Evolutionary conservation across 129 eudicot genomes (phyloP), one percentile per base, ranked within the genome.

Genomic region (Helianthus tuberosus): DNA sequence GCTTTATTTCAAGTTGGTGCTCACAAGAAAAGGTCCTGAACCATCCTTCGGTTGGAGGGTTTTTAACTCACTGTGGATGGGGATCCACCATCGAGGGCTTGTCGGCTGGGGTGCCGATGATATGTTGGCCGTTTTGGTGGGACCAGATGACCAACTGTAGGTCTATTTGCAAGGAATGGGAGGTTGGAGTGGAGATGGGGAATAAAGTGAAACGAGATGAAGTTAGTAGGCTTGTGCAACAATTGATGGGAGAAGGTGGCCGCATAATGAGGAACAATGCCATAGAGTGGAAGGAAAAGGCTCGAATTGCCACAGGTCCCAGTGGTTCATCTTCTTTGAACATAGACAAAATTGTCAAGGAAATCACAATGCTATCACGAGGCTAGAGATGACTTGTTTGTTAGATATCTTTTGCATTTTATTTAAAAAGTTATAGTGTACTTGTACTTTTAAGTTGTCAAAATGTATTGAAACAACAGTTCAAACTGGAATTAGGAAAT

Each of bases 11-110:
- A 71, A 71, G 75, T 14, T 71, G 75, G 75, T 71, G 75, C 13
- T 55, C 75, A 54, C 75, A 55, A 4, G 75, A 71, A 39, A 20
- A 55, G 75, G 75, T 71, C 8, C 11, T 71, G 53, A 71, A 55
- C 75, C 66, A 71, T 15, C 41, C 25, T 71, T 71, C 75, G 5
- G 75, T 71, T 54, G 75, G 75, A 39, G 75, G 75, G 53, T 71
- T 71, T 54, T 36, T 71, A 43, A 71, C 75, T 7, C 75, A 71
- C n/a, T 44, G 66, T 20, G 75, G 75, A 32, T 55, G 66, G 75
- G 75, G 66, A 3, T 71, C 66, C 53, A 55, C 75, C 54, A 71
- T 71, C 8, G 75, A 71, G 41, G 23, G 66, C 25, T 54, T 71
- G 66, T 39, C 66, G 1, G 75, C 75, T 20, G 66, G 75, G 7